Evolutionary conservation across 1,284 basidiomycete species (phyloP).

Genomic region (Rhizoctonia solani): DNA sequence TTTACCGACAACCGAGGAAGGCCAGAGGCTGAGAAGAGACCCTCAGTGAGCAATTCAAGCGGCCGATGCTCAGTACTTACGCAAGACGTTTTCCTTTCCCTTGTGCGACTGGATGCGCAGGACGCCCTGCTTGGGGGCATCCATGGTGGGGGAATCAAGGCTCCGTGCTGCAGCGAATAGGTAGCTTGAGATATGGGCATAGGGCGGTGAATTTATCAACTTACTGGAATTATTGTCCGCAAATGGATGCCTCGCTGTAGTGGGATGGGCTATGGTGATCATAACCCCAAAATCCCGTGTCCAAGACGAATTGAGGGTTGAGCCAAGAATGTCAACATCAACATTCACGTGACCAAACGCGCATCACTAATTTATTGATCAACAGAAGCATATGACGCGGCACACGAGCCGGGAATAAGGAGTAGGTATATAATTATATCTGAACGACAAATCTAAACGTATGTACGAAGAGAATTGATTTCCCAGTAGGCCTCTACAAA

Average conservation of each 20-base stretch:
- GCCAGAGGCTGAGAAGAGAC: slow-evolving; percentile 1
- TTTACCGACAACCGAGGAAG: slow-evolving; percentile 19
- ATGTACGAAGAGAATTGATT: slow-evolving; percentile 61
- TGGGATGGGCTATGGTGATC: slow-evolving; percentile 14
- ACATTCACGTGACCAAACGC: slow-evolving; percentile 21
- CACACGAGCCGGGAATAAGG: not conserved
- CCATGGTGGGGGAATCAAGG: slow-evolving; percentile 14
- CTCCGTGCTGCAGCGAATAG: slow-evolving; percentile 14
- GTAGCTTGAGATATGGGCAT: not conserved
- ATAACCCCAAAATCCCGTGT: not conserved
- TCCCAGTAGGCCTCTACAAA: slow-evolving; percentile 68
- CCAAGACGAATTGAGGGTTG: slow-evolving; percentile 5
- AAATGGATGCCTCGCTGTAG: slow-evolving; percentile 14
- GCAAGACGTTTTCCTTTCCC: slow-evolving; percentile 28
- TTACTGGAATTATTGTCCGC: not conserved
- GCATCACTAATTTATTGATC: slow-evolving; percentile 11
- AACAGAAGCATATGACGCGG: not conserved
- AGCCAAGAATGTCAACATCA: slow-evolving; percentile 12
- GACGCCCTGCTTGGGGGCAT: slow-evolving; percentile 34
- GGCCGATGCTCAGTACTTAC: not conserved
- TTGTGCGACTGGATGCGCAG: slow-evolving; percentile 20
- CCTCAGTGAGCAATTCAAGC: not conserved
- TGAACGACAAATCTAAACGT: slow-evolving; percentile 47
- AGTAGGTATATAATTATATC: not conserved
- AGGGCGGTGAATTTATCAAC: not conserved